phyloP scores from a whole-genome alignment of 768 basidiomycete species.

The Porpolomopsis calyptriformis region DNA sequence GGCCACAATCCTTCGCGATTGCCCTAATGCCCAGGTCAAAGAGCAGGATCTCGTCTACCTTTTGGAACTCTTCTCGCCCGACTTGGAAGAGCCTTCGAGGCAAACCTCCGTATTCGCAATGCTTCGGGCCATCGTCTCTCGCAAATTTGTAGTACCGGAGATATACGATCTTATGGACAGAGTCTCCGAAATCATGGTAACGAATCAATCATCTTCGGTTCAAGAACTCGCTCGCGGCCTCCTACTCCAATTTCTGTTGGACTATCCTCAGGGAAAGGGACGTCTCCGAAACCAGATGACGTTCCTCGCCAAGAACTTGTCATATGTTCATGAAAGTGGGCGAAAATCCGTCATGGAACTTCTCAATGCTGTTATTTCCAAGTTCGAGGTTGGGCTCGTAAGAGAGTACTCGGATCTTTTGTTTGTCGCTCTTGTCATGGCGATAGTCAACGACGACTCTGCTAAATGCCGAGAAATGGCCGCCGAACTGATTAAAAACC shows the following conservation, averaged over 20 bases:
- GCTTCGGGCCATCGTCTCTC: slow-evolving; percentile 80
- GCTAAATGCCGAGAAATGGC: slow-evolving; percentile 84
- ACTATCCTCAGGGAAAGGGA: slow-evolving; percentile 94
- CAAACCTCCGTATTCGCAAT: slow-evolving; percentile 83
- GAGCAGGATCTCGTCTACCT: slow-evolving; percentile 85
- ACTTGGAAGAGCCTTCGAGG: slow-evolving; percentile 79
- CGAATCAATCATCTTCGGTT: slow-evolving; percentile 81
- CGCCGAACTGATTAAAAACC: slow-evolving; percentile 65
- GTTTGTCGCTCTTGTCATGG: slow-evolving; percentile 87
- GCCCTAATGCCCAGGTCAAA: slow-evolving; percentile 66
- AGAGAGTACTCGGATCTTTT: slow-evolving; percentile 78
- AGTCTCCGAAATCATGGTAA: slow-evolving; percentile 85
- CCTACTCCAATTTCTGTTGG: slow-evolving; percentile 87
- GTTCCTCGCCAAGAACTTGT: slow-evolving; percentile 85
- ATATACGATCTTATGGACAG: slow-evolving; percentile 96
- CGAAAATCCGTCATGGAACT: slow-evolving; percentile 91
- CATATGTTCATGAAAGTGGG: slow-evolving; percentile 85
- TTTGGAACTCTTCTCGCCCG: slow-evolving; percentile 76
- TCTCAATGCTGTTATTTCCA: slow-evolving; percentile 70
- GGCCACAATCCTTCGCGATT: slow-evolving; percentile 83
- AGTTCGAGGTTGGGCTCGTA: slow-evolving; percentile 69
- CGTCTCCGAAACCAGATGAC: slow-evolving; percentile 80
- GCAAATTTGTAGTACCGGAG: slow-evolving; percentile 90
- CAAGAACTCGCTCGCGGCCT: slow-evolving; percentile 86
- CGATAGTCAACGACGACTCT: slow-evolving; percentile 89